Base-by-base conservation (phyloP, 1,284 basidiomycete species). In the Leccinum solheimii region DNA sequence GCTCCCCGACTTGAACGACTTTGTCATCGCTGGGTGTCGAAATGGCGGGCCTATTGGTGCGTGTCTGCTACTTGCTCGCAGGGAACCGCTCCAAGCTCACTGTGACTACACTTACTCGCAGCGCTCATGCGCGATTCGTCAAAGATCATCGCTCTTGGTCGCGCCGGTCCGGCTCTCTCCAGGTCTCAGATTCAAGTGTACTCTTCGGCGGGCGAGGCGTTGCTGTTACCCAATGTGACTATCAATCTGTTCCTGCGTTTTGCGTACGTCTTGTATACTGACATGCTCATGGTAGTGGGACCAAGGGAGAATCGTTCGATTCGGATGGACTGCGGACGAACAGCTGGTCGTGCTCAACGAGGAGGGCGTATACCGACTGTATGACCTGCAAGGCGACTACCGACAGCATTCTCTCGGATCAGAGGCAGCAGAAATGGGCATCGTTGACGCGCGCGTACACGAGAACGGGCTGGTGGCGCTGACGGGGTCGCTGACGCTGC, bases 1-100 rank as follows among this genome's bases (percentile, higher is more conserved):
- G 67, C 78, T 95, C 7, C 88, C 88, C 13, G 86, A 92, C 72
- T 78, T 99, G 27, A 83, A 83, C 50, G 93, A 97, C 76, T 94
- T 90, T 73, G 79, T 92, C 55, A 78, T 95, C 38, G 88, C 92
- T 30, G 91, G 89, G 21, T 94, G 93, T 71, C 85, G 86, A 58
- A 89, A 93, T 76, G 94, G 94, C 30, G 95, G 96, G 5, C 94
- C 95, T 16, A 79, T 97, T 69, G 95, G 95, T 94, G 67, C 58
- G 80, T 71, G 45, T n/a, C 16, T 43, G 2, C n/a, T 23, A 23
- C 23, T 23, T 23, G 23, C 23, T 23, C 23, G 23, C 23, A 49
- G 26, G 27, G 26, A 50, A 26, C 23, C 26, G 3, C 9, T 26
- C 23, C 26, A 10, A 23, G 23, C 14, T 21, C 16, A 27, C 23